These are phyloP conservation scores for Penicillium griseofulvum DNA, from an alignment of 2,329 filamentous ascomycete species.

Conservation along the genomic window DNA sequence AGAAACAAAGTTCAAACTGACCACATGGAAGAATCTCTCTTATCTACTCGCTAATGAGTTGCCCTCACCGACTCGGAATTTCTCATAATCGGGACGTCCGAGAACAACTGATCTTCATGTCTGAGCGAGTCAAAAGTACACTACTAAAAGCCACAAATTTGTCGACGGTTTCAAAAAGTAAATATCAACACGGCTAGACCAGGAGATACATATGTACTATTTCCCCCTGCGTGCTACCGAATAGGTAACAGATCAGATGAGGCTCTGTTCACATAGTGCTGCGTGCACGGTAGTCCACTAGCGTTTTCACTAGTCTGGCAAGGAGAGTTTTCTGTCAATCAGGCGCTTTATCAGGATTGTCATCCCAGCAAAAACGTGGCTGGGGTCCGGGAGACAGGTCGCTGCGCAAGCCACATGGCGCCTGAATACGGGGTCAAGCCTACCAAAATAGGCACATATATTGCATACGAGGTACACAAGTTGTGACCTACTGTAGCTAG, in stretches of 20 bases:
- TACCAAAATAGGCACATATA: neutral
- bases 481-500: neutral
- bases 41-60: neutral
- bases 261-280: conserved; percentile 8
- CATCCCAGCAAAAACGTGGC: neutral
- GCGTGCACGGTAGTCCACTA: conserved; percentile 6
- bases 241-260: neutral
- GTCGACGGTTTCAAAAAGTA: neutral
- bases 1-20: neutral
- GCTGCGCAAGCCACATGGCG: conserved; percentile 2
- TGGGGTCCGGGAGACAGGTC: neutral
- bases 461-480: neutral
- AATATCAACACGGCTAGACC: neutral
- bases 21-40: neutral
- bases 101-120: neutral
- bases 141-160: neutral
- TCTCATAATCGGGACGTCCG: neutral
- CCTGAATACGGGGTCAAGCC: neutral
- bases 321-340: neutral
- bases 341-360: neutral
- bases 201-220: no score
- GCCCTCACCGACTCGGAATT: neutral
- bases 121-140: neutral
- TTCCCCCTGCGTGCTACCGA: neutral
- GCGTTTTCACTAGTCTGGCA: conserved; percentile 1